Base-by-base conservation (phyloP, 2,329 filamentous ascomycete species). In the Berkeleyomyces rouxiae region DNA sequence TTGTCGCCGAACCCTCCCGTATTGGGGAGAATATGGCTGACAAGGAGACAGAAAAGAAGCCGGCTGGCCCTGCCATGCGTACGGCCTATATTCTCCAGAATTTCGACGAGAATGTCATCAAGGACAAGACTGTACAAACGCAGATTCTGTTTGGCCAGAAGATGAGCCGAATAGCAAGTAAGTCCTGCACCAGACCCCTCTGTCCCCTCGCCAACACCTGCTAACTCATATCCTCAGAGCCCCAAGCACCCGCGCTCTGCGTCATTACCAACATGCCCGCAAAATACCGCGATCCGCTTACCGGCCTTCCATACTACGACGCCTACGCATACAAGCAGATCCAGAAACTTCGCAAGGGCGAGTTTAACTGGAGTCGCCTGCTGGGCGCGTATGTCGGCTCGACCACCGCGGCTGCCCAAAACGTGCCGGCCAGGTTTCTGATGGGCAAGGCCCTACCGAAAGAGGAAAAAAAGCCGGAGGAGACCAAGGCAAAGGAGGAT, bases 301-400 rank as follows among this genome's bases (percentile, higher is more conserved):
- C 92, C 0, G 88, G 88, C 0, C 78, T 97, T 13, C 83, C 85
- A 0, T 99, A 92, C 73, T 81, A 83, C 66, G 92, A 92, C 70
- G 77, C 83, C 51, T 82, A 85, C 66, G 91, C 90, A 0, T 96
- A 90, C 74, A 83, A 83, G 68, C 85, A 95, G 71, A 86, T 97
- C 55, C 86, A 88, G 69, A 82, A 85, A 62, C 79, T 95, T 11
- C 75, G 82, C 61, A 80, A 78, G 1, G 87, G 89, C 51, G 84
- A 88, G 53, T 91, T 90, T 71, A 82, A 82, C 64, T 99, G 89
- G 88, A 95, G 90, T 71, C 78, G 78, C 39, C 77, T 93, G 67
- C 73, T 95, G 39, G 90, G 88, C 4, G 88, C 86, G 13, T 99
- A 91, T 81, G 85, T 92, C 3, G 92, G 92, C 0, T 81, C 79